Conservation (phyloP, 2,329 filamentous ascomycete species). For the Graphiopsis chlorocephala region DNA sequence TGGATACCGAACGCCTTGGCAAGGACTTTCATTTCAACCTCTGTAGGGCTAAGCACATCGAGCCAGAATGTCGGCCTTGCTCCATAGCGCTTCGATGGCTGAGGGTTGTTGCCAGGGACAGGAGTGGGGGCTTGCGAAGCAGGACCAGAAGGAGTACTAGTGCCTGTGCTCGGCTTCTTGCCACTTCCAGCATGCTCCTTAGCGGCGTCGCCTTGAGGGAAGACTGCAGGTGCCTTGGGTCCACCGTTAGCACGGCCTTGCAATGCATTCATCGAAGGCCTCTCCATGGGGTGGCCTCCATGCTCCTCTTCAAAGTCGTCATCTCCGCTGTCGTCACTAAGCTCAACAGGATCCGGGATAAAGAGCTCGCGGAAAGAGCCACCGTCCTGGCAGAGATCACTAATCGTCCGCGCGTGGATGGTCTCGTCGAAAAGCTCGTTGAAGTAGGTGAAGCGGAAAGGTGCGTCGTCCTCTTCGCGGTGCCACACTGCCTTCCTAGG, state of each 20-base stretch:
- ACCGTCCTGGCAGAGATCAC: constrained; percentile 83
- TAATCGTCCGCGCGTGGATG: constrained; percentile 93
- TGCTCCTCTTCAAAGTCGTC: constrained; percentile 52
- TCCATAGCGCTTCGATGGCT: constrained; percentile 51
- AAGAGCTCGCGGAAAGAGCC: constrained; percentile 84
- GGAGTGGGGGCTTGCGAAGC: constrained; percentile 40
- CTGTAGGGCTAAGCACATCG: constrained; percentile 85
- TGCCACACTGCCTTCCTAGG: constrained; percentile 79
- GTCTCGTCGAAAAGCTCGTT: constrained; percentile 96
- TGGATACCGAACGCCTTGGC: constrained; percentile 94
- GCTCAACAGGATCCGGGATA: constrained; percentile 74
- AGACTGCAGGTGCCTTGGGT: neutral
- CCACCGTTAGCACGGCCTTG: constrained; percentile 17
- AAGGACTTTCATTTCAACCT: constrained; percentile 91
- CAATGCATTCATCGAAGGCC: constrained; percentile 28
- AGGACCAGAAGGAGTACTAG: constrained; percentile 51
- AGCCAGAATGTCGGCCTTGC: constrained; percentile 95
- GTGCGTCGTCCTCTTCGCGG: constrained; percentile 80
- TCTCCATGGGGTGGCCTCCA: constrained; percentile 34
- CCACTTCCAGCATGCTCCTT: constrained; percentile 32
- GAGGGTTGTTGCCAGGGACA: constrained; percentile 27
- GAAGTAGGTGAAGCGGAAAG: constrained; percentile 97
- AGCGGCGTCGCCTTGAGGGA: neutral
- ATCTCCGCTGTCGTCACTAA: constrained; percentile 66
- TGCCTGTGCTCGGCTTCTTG: constrained; percentile 41